Percentiles rank a stretch among this genome's conserved stretches.
Conservation (phyloP, 257 asterid species). For the Solanum etuberosum region DNA sequence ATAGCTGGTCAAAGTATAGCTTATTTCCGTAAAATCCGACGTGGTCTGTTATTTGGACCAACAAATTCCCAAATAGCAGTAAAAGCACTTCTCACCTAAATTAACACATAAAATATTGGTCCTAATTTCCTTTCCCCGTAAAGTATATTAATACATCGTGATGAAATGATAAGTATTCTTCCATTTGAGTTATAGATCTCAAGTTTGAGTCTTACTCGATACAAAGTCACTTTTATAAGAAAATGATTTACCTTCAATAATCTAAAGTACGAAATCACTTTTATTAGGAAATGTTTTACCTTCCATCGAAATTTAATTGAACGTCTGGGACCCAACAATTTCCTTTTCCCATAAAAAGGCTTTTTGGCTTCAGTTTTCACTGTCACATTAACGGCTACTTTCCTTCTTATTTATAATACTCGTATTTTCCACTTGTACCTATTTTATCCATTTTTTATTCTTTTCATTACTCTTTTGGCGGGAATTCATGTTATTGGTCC, state of each 20-base stretch:
- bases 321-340: background rate
- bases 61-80: background rate
- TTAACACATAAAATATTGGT: background rate
- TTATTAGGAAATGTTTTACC: accelerated
- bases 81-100: background rate
- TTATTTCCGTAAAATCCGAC: constrained; percentile 17
- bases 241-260: accelerated
- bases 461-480: constrained; percentile 29
- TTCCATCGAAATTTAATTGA: accelerated
- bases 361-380: constrained; percentile 8
- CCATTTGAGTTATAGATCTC: accelerated
- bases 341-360: constrained; percentile 19
- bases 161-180: accelerated
- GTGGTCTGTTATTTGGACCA: constrained; percentile 1
- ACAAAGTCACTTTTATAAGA: accelerated
- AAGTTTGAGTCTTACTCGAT: background rate
- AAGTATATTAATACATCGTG: background rate
- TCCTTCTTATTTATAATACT: constrained; percentile 12
- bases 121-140: constrained; percentile 5
- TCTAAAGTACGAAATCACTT: accelerated
- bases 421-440: constrained; percentile 6
- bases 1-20: constrained; percentile 11
- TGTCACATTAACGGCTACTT: constrained; percentile 54
- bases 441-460: background rate
- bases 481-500: constrained; percentile 9